Conservation (phyloP, 257 asterid species). For the Scutellaria barbata region DNA sequence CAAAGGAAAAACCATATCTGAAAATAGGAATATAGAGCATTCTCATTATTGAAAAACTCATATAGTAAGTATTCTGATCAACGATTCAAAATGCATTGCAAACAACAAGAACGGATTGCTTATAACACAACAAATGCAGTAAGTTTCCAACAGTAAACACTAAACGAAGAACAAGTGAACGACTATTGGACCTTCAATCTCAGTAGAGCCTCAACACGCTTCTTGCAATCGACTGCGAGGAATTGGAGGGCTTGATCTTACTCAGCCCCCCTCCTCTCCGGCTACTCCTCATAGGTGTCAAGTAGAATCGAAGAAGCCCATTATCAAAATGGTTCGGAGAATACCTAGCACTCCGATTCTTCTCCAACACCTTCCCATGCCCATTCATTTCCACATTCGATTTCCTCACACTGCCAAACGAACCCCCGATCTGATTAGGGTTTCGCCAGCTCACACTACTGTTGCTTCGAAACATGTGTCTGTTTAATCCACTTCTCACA, state of each 20-base stretch:
- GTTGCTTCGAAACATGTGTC: slow-evolving; percentile 65
- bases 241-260: slow-evolving; percentile 58
- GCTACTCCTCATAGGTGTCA: slow-evolving; percentile 77
- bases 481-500: slow-evolving; percentile 45
- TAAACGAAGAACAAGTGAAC: slow-evolving; percentile 26
- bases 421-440: slow-evolving; percentile 47
- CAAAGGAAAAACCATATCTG: background rate
- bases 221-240: slow-evolving; percentile 65
- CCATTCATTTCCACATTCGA: slow-evolving; percentile 58
- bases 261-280: slow-evolving; percentile 70
- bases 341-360: slow-evolving; percentile 77
- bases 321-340: slow-evolving; percentile 73
- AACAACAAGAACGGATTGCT: slow-evolving; percentile 40
- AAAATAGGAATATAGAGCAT: slow-evolving; percentile 10
- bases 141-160: slow-evolving; percentile 30
- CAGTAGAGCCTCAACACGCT: slow-evolving; percentile 67
- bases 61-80: slow-evolving; percentile 38
- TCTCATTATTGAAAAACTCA: slow-evolving; percentile 50
- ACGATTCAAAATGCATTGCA: slow-evolving; percentile 39
- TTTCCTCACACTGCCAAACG: slow-evolving; percentile 63
- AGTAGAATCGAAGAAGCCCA: slow-evolving; percentile 77
- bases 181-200: slow-evolving; percentile 44
- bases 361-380: slow-evolving; percentile 73
- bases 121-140: slow-evolving; percentile 49
- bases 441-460: slow-evolving; percentile 87